phyloP scores from a whole-genome alignment of 306 rosid species.

The Fragaria iinumae region DNA sequence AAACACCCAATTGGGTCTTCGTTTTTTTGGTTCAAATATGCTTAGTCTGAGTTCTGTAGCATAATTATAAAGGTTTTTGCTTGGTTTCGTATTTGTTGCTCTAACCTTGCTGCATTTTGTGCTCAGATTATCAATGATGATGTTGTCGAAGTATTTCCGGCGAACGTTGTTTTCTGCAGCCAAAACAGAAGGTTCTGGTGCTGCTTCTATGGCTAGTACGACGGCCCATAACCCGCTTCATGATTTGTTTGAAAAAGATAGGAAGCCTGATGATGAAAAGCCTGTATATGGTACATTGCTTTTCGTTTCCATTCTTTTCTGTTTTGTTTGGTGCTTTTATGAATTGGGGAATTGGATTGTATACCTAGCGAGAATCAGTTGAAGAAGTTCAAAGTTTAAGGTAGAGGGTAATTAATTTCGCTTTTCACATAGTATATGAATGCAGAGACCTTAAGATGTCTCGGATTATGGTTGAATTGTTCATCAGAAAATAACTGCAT shows the following conservation, averaged over 20 bases:
- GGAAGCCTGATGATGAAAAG: constrained; percentile 59
- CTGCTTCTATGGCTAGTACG: constrained; percentile 39
- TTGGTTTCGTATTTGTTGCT: neutral
- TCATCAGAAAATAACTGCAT: neutral
- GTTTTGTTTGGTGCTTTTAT: neutral
- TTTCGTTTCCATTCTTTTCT: constrained; percentile 7
- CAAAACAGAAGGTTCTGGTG: constrained; percentile 53
- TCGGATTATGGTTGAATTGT: neutral
- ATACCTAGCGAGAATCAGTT: neutral
- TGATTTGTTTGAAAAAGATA: constrained; percentile 72
- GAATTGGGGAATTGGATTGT: neutral
- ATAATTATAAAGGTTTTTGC: neutral
- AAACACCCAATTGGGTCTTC: neutral
- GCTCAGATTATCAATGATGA: constrained; percentile 36
- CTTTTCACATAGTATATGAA: neutral
- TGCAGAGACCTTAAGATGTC: neutral
- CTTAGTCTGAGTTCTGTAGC: neutral
- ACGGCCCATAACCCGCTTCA: constrained; percentile 62
- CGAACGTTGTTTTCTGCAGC: constrained; percentile 62
- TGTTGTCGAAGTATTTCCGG: constrained; percentile 60
- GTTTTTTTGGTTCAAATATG: neutral
- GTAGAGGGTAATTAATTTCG: neutral
- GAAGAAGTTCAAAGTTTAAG: neutral
- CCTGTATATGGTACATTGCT: constrained; percentile 70
- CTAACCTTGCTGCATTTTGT: neutral